Evolutionary conservation across 2,329 filamentous ascomycete species (phyloP).

Genomic region (Ascochyta pisi): DNA sequence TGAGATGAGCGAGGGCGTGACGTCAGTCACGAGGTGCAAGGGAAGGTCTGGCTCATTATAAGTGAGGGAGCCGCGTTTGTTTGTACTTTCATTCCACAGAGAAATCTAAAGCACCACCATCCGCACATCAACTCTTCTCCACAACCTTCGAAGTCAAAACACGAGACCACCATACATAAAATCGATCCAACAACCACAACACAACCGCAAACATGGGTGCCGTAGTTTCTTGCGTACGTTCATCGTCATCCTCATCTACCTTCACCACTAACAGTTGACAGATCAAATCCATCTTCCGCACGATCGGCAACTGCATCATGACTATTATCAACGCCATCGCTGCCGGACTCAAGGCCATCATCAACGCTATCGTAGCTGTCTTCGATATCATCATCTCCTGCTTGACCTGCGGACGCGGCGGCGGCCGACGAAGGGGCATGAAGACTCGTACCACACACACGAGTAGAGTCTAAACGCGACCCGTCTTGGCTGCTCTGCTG

Average conservation of each 20-base stretch:
- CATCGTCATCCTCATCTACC: not conserved
- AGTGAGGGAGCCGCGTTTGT: slow-evolving; percentile 20
- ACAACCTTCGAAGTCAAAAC: slow-evolving; percentile 2
- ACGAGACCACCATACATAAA: not conserved
- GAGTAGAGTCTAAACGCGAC: slow-evolving; percentile 47
- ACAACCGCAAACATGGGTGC: slow-evolving; percentile 71
- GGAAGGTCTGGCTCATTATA: slow-evolving; percentile 14
- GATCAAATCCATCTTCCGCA: slow-evolving; percentile 54
- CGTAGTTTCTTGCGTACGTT: slow-evolving; percentile 81
- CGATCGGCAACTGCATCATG: slow-evolving; percentile 57
- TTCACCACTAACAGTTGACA: slow-evolving; percentile 34
- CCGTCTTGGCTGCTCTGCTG: slow-evolving; percentile 22
- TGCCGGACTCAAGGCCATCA: slow-evolving; percentile 54
- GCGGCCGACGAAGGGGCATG: slow-evolving; percentile 42
- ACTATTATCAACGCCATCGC: slow-evolving; percentile 56
- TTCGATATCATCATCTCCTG: slow-evolving; percentile 59
- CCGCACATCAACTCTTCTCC: not conserved
- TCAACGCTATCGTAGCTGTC: slow-evolving; percentile 58
- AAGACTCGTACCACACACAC: slow-evolving; percentile 39
- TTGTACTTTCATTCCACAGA: slow-evolving; percentile 10
- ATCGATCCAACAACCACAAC: slow-evolving; percentile 1
- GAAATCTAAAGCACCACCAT: slow-evolving; percentile 1
- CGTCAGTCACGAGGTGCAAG: slow-evolving; percentile 6
- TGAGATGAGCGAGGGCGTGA: slow-evolving; percentile 15
- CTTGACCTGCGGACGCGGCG: slow-evolving; percentile 57